Evolutionary conservation across 2,329 filamentous ascomycete genomes (phyloP), one percentile per base, ranked within the genome.

Genomic region (Sporothrix curviconia): DNA sequence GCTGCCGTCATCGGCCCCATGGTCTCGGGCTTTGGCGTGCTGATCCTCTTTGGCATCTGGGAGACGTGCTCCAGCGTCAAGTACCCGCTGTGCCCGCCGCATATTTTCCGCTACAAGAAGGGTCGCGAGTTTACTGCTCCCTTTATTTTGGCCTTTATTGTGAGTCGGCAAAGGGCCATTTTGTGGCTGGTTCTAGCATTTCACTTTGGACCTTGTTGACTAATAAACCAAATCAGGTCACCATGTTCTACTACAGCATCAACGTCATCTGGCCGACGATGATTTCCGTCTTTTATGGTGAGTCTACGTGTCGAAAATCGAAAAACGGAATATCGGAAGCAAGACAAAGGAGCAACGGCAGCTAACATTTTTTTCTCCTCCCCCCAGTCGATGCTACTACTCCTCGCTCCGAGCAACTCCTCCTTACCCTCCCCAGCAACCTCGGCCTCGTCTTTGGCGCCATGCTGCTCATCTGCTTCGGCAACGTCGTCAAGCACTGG

Each of bases 241-340:
- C 53, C 28, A 55, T 47, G 53, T 55, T 58, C 28, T 60, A 59
- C 37, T 61, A 74, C 72, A 71, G 71, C 36, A 72, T 70, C 43
- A 76, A 73, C 58, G 72, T 78, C 44, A 66, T 78, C n/a, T 77
- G 71, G 61, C 47, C 47, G 47, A 74, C 73, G n/a, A 77, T 77
- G 74, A 75, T 76, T 37, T 22, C 34, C 9, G 44, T 44, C 7
- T 67, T 57, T n/a, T 57, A 54, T 15, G 28, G 43, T 56, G 17
- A 28, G 37, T 15, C 19, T 12, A 5, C 12, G n/a, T n/a, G n/a
- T n/a, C n/a, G n/a, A n/a, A n/a, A n/a, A n/a, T n/a, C n/a, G n/a
- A n/a, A n/a, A n/a, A n/a, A n/a, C n/a, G n/a, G n/a, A n/a, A n/a
- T n/a, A n/a, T n/a, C n/a, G n/a, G n/a, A n/a, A n/a, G n/a, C n/a